These are phyloP conservation scores for Hansenula lynferdii DNA, from an alignment of 1,139 yeast genomes.

Conservation along the genomic window DNA sequence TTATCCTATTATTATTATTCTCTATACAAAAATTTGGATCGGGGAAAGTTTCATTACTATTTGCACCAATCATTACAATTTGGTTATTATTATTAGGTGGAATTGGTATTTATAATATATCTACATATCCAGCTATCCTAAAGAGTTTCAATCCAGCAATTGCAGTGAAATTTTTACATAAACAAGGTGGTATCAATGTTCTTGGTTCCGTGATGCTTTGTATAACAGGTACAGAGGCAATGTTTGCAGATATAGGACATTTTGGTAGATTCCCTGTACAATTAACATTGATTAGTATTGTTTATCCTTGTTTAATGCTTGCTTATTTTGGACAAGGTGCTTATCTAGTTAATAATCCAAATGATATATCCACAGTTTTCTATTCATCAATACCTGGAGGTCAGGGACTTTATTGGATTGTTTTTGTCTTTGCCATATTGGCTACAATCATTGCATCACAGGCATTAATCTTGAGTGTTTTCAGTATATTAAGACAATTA, in stretches of 20 bases:
- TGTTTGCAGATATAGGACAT: slow-evolving; percentile 3
- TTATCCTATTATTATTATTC: neutral
- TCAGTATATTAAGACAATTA: slow-evolving; percentile 1
- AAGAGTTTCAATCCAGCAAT: neutral
- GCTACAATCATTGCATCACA: slow-evolving; percentile 1
- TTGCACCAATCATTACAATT: neutral
- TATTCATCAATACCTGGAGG: slow-evolving; percentile 1
- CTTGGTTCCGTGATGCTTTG: neutral
- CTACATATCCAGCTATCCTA: neutral
- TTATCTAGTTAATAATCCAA: neutral
- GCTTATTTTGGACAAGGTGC: slow-evolving; percentile 2
- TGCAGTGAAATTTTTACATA: neutral
- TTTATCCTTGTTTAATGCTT: slow-evolving; percentile 1
- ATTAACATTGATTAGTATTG: neutral
- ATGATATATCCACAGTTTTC: neutral
- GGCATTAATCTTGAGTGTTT: neutral
- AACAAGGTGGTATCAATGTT: neutral
- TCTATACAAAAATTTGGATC: slow-evolving; percentile 1
- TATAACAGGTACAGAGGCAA: slow-evolving; percentile 1
- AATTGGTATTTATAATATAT: neutral
- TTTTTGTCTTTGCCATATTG: neutral
- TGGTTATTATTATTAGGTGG: neutral
- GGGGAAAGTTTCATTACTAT: slow-evolving; percentile 1
- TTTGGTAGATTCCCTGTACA: slow-evolving; percentile 1
- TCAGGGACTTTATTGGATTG: neutral